Percentiles rank a stretch among this genome's conserved stretches.
These are phyloP conservation scores for Diaporthe citriasiana DNA, from an alignment of 2,329 filamentous ascomycete genomes.

Conservation along the genomic window DNA sequence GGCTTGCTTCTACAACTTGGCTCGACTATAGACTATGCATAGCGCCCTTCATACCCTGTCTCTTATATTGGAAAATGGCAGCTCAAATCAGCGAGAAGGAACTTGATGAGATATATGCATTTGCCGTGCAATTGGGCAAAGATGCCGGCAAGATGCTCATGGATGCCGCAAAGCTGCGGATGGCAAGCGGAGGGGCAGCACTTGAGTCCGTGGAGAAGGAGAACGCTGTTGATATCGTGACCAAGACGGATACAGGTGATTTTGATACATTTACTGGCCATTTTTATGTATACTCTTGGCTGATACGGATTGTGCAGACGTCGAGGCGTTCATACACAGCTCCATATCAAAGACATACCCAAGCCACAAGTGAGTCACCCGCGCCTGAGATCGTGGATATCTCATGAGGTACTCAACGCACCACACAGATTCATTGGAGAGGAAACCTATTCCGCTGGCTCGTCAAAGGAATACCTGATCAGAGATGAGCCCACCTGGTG, in stretches of 20 bases:
- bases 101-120: slow-evolving; percentile 76
- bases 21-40: background rate
- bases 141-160: slow-evolving; percentile 78
- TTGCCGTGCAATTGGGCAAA: slow-evolving; percentile 78
- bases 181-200: slow-evolving; percentile 48
- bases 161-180: slow-evolving; percentile 71
- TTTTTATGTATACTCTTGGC: background rate
- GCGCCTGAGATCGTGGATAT: background rate
- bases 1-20: background rate
- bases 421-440: slow-evolving; percentile 79
- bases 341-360: slow-evolving; percentile 74
- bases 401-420: slow-evolving; percentile 1
- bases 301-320: slow-evolving; percentile 62
- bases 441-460: slow-evolving; percentile 79
- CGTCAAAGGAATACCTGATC: slow-evolving; percentile 78
- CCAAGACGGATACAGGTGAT: slow-evolving; percentile 79
- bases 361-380: slow-evolving; percentile 69
- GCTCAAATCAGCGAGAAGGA: slow-evolving; percentile 55
- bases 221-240: slow-evolving; percentile 83
- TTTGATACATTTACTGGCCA: background rate
- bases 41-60: background rate
- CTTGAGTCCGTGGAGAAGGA: slow-evolving; percentile 74
- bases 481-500: slow-evolving; percentile 76
- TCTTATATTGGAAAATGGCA: background rate
- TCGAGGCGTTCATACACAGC: slow-evolving; percentile 77